phyloP scores from a whole-genome alignment of 768 basidiomycete genomes.

The Mycena galopus region DNA sequence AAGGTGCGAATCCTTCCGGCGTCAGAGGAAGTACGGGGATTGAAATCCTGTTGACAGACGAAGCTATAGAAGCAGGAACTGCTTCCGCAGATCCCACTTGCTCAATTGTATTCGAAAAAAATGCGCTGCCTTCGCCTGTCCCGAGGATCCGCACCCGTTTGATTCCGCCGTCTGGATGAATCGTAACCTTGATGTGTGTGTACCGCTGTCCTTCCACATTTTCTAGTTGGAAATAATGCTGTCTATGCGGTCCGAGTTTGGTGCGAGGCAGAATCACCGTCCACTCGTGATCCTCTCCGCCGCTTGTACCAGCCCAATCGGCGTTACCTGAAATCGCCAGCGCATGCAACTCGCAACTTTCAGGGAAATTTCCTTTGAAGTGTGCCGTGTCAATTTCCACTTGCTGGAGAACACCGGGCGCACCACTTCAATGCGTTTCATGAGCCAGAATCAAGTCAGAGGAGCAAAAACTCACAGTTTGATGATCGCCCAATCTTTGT shows the following conservation, averaged over 20 bases:
- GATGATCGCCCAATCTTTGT: constrained; percentile 93
- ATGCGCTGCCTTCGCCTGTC: constrained; percentile 42
- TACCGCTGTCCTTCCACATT: constrained; percentile 69
- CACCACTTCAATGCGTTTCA: constrained; percentile 65
- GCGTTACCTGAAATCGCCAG: constrained; percentile 40
- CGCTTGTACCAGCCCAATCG: constrained; percentile 52
- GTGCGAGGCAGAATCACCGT: constrained; percentile 77
- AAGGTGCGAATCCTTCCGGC: constrained; percentile 87
- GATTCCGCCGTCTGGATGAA: constrained; percentile 95
- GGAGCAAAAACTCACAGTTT: constrained; percentile 73
- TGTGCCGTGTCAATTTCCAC: constrained; percentile 94
- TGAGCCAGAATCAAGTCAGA: constrained; percentile 10
- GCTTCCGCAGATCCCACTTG: constrained; percentile 1
- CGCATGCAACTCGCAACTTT: constrained; percentile 73
- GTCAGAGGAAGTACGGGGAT: constrained; percentile 81
- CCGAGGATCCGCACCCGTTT: constrained; percentile 93
- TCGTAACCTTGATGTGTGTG: constrained; percentile 90
- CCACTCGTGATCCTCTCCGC: constrained; percentile 74
- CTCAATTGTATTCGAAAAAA: constrained; percentile 3
- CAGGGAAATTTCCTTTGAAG: constrained; percentile 91
- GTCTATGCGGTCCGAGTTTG: constrained; percentile 89
- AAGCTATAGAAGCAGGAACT: not conserved
- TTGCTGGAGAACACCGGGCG: constrained; percentile 77
- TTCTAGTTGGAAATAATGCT: constrained; percentile 90
- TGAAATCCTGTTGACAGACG: not conserved